These are phyloP conservation scores for Sarocladium oryzae DNA, from an alignment of 2,329 filamentous ascomycete species.

Conservation along the genomic window DNA sequence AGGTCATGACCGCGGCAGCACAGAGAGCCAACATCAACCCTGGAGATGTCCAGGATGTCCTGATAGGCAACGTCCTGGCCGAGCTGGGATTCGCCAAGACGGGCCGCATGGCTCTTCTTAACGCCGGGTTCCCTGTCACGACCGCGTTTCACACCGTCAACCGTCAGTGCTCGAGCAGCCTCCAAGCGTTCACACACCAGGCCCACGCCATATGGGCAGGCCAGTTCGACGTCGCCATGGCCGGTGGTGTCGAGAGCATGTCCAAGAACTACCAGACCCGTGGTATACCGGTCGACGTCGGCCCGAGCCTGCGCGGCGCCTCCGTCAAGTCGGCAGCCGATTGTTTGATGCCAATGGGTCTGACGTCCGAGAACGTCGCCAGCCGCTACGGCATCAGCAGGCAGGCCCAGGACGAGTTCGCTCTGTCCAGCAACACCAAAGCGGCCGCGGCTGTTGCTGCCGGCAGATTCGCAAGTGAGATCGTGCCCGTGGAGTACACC, in stretches of 20 bases:
- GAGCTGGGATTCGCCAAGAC: conserved; percentile 89
- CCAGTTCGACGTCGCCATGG: conserved; percentile 67
- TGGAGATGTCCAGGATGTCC: conserved; percentile 65
- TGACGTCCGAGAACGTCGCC: conserved; percentile 86
- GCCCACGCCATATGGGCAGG: conserved; percentile 69
- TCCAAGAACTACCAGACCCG: conserved; percentile 78
- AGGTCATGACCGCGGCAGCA: conserved; percentile 33
- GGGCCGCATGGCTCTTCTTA: conserved; percentile 82
- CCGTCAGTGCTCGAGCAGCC: conserved; percentile 72
- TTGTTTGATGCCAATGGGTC: conserved; percentile 91
- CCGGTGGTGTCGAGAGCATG: conserved; percentile 95
- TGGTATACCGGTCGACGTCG: conserved; percentile 78
- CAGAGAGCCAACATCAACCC: conserved; percentile 70
- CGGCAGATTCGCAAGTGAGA: conserved; percentile 71
- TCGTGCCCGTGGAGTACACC: conserved; percentile 69
- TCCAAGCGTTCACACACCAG: conserved; percentile 69
- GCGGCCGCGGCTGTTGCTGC: conserved; percentile 62
- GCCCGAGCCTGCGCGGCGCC: conserved; percentile 63
- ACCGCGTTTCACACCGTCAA: conserved; percentile 83
- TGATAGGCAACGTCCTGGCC: conserved; percentile 80
- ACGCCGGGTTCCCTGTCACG: conserved; percentile 66
- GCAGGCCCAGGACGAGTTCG: conserved; percentile 77
- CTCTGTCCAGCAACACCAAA: conserved; percentile 65
- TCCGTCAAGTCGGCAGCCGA: conserved; percentile 65
- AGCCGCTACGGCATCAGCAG: conserved; percentile 65